phyloP scores from a whole-genome alignment of 1,139 yeast genomes.

The Diutina neorugosa region DNA sequence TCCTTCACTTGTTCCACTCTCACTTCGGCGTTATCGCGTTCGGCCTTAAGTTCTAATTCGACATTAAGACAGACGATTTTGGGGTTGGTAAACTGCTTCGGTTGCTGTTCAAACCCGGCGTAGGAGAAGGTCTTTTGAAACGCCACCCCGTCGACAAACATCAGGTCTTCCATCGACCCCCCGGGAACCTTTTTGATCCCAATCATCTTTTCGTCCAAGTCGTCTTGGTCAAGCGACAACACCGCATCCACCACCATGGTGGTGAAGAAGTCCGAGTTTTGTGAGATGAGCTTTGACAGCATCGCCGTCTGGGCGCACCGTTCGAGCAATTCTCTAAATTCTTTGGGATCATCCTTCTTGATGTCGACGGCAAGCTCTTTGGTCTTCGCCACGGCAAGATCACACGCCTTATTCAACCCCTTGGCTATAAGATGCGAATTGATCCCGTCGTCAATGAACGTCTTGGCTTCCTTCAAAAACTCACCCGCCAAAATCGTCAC shows the following conservation, averaged over 20 bases:
- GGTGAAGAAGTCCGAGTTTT: constrained; percentile 80
- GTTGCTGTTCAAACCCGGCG: constrained; percentile 68
- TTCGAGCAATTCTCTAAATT: constrained; percentile 66
- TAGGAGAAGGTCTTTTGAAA: constrained; percentile 94
- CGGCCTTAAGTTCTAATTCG: constrained; percentile 93
- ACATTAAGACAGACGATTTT: constrained; percentile 78
- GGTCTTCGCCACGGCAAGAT: constrained; percentile 62
- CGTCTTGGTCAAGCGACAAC: constrained; percentile 59
- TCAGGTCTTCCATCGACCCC: constrained; percentile 90
- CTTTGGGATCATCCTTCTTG: constrained; percentile 29
- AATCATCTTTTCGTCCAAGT: constrained; percentile 78
- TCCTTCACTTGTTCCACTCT: constrained; percentile 89
- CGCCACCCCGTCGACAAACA: constrained; percentile 88
- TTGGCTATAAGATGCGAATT: constrained; percentile 80
- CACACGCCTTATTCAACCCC: constrained; percentile 78
- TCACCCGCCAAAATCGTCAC: constrained; percentile 94
- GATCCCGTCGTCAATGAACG: constrained; percentile 90
- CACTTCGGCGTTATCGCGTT: constrained; percentile 98
- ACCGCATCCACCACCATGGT: constrained; percentile 97
- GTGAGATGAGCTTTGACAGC: constrained; percentile 87
- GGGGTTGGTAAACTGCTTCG: constrained; percentile 70
- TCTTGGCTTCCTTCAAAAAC: constrained; percentile 77
- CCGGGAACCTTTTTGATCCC: constrained; percentile 95
- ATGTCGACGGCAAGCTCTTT: constrained; percentile 59
- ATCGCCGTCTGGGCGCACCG: constrained; percentile 95